These are phyloP conservation scores for Beauveria rudraprayagi DNA, from an alignment of 2,329 filamentous ascomycete genomes.

Conservation along the genomic window DNA sequence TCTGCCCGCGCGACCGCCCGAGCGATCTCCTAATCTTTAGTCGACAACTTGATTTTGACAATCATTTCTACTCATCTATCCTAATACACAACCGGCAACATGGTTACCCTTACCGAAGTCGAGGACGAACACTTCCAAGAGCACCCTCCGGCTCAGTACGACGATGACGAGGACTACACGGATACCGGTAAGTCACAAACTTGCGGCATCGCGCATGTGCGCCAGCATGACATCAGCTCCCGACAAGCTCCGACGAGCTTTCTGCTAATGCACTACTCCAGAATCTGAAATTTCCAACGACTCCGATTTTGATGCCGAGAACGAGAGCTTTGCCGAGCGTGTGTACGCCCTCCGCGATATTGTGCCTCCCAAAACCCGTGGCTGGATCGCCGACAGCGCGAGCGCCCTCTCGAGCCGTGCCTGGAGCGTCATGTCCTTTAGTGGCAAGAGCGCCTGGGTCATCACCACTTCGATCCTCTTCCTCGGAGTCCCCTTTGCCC, in stretches of 20 bases:
- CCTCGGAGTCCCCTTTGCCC: slow-evolving; percentile 84
- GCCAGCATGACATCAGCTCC: neutral
- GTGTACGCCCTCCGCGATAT: slow-evolving; percentile 68
- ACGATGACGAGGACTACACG: slow-evolving; percentile 88
- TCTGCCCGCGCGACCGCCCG: neutral
- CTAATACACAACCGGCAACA: slow-evolving; percentile 37
- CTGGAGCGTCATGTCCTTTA: slow-evolving; percentile 56
- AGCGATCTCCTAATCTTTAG: neutral
- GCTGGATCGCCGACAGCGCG: slow-evolving; percentile 55
- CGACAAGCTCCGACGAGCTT: neutral
- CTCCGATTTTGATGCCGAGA: slow-evolving; percentile 55
- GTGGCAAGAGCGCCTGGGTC: slow-evolving; percentile 85
- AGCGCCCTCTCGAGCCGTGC: slow-evolving; percentile 42
- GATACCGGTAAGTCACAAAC: slow-evolving; percentile 65
- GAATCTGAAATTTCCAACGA: slow-evolving; percentile 82
- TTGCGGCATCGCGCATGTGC: neutral
- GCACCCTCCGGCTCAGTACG: slow-evolving; percentile 64
- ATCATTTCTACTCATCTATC: neutral
- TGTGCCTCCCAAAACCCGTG: slow-evolving; percentile 62
- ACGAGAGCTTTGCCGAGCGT: slow-evolving; percentile 58
- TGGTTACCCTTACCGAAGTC: slow-evolving; percentile 97
- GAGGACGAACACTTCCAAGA: slow-evolving; percentile 89
- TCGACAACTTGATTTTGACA: neutral
- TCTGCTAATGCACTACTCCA: slow-evolving; percentile 24
- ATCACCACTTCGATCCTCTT: slow-evolving; percentile 83